Base-by-base conservation (phyloP, 2,329 filamentous ascomycete species). In the Lecanosticta acicola region DNA sequence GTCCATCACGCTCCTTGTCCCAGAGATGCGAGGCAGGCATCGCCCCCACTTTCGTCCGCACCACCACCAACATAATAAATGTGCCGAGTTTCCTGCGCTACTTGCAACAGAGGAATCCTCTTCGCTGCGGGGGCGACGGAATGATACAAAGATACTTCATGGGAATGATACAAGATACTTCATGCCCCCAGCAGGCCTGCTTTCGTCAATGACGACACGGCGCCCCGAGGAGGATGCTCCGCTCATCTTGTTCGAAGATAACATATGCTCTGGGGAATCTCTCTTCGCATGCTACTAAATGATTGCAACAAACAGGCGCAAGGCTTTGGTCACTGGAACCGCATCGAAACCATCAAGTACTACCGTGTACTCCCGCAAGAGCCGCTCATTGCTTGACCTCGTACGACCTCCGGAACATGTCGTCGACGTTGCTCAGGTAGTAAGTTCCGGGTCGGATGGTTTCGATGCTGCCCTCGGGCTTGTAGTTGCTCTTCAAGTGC, bases 381-480 rank as follows among this genome's bases (percentile, higher is more conserved):
- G 16, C 16, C 33, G 16, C 33, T 41, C 16, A 41, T 57, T 70
- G 63, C 68, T 74, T 74, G 57, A 76, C 63, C 58, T 66, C 70
- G 57, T 76, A 76, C 20, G 59, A 66, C 57, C 73, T 65, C 53
- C 71, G 66, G 70, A 75, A 76, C 72, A 75, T 72, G 58, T 70
- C 65, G 56, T 76, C 72, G 39, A 76, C 65, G 47, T 66, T 60
- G 44, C 70, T 71, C 45, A 76, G 69, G 61, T 75, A 76, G 64
- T 76, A 76, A 5, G 72, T 74, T 41, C 71, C 71, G 3, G 71
- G 66, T 49, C 69, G 60, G 33, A 75, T 63, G 41, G 63, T 67
- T 26, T 74, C 71, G 29, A 62, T 55, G 50, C 59, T 67, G 49
- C 72, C 73, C 42, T 60, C 55, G 19, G 73, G 73, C 47, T 63